phyloP scores from a whole-genome alignment of 179 eudicot genomes.

The Silene noctiflora region DNA sequence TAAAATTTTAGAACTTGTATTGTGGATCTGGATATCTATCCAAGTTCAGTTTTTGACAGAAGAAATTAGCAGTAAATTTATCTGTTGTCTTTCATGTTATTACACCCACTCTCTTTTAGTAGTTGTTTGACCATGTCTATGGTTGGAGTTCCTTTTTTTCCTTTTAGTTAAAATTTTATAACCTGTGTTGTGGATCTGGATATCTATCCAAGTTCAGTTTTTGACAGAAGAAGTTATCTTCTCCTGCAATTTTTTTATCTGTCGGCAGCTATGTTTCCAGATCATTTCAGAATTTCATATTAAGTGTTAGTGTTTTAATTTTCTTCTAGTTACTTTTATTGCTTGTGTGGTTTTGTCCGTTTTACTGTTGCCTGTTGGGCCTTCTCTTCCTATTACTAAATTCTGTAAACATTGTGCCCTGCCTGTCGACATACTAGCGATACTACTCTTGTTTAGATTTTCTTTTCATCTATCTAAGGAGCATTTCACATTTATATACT shows the following conservation, averaged over 20 bases:
- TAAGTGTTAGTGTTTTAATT: neutral
- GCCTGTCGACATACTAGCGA: neutral
- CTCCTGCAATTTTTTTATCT: neutral
- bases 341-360: neutral
- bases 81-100: too few species aligned
- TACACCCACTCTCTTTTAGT: neutral
- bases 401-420: neutral
- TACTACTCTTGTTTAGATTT: neutral
- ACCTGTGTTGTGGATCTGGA: neutral
- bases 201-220: neutral
- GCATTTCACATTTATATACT: neutral
- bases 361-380: conserved; percentile 8
- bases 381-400: neutral
- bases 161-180: neutral
- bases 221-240: neutral
- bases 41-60: neutral
- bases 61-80: too few species aligned
- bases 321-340: neutral
- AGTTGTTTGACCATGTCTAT: neutral
- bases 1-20: neutral
- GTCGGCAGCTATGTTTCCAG: neutral
- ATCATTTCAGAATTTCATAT: neutral
- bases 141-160: neutral
- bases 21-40: neutral
- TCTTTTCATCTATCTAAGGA: neutral